Conservation (phyloP, 495 filamentous ascomycete genomes). For the Penicillium daleae region DNA sequence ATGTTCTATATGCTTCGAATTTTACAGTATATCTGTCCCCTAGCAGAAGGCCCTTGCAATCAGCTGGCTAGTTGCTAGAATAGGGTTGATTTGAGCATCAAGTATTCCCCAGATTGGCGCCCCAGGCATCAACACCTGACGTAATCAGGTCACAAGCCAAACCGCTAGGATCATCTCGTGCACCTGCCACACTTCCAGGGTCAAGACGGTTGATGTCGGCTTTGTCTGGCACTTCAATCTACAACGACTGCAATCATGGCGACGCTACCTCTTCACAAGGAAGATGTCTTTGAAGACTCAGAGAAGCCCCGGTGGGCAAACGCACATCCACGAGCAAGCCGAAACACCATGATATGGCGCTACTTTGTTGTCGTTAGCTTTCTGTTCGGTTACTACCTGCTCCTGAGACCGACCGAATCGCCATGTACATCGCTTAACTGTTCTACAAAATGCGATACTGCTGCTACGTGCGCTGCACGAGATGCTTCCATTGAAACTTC, state of each 20-base stretch:
- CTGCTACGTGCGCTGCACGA: background rate
- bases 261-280: slow-evolving; percentile 30
- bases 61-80: background rate
- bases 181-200: background rate
- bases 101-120: background rate
- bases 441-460: background rate
- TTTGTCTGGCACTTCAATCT: background rate
- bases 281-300: slow-evolving; percentile 15
- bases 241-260: slow-evolving; percentile 23
- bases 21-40: too few species aligned
- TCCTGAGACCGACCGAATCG: slow-evolving; percentile 21
- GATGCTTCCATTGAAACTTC: background rate
- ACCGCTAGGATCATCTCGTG: background rate
- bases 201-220: background rate
- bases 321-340: slow-evolving; percentile 16
- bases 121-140: slow-evolving; percentile 1
- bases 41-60: background rate
- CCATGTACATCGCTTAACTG: background rate
- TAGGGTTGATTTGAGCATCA: background rate
- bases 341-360: slow-evolving; percentile 18
- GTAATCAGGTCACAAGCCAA: background rate
- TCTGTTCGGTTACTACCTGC: slow-evolving; percentile 24
- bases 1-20: background rate
- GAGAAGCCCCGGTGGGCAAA: slow-evolving; percentile 3
- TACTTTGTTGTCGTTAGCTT: slow-evolving; percentile 24